These are phyloP conservation scores for Gentiana macrophylla DNA, from an alignment of 257 asterid species.

Conservation along the genomic window DNA sequence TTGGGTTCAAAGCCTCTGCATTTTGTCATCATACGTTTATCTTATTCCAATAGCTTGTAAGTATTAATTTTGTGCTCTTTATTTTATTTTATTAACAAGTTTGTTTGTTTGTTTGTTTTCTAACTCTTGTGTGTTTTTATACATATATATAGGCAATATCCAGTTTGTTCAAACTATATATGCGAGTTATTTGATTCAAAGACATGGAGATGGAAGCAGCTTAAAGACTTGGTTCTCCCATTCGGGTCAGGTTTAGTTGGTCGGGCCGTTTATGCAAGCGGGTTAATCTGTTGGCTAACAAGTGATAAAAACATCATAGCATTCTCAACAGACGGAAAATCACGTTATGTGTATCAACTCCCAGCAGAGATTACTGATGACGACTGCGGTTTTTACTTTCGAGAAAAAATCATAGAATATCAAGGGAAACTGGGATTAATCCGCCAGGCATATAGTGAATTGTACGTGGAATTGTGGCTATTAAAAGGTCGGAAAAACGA, in stretches of 20 bases:
- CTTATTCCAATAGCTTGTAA: too few relatives aligned
- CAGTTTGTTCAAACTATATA: background rate
- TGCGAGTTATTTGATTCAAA: slow-evolving; percentile 14
- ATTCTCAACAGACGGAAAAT: background rate
- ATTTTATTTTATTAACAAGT: too few relatives aligned
- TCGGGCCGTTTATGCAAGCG: slow-evolving; percentile 4
- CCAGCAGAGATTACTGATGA: background rate
- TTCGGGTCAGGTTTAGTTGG: background rate
- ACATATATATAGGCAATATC: too few relatives aligned
- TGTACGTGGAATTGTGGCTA: background rate
- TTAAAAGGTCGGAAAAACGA: background rate
- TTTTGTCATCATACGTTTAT: too few relatives aligned
- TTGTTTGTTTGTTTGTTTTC: too few relatives aligned
- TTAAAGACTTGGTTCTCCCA: background rate
- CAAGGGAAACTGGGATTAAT: slow-evolving; percentile 2
- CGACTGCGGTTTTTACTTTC: too few relatives aligned
- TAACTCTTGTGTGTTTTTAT: too few relatives aligned
- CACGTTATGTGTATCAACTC: background rate
- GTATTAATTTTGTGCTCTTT: too few relatives aligned
- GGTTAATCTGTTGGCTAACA: background rate
- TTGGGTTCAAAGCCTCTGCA: too few relatives aligned
- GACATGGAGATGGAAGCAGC: slow-evolving; percentile 12
- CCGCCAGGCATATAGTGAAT: too few relatives aligned
- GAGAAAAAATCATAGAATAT: background rate
- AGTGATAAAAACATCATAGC: background rate